A percentile compares a stretch with the other conserved stretches of the same genome.
phyloP scores from a whole-genome alignment of 352 stramenopile genomes.

The Blastocystis sp. region DNA sequence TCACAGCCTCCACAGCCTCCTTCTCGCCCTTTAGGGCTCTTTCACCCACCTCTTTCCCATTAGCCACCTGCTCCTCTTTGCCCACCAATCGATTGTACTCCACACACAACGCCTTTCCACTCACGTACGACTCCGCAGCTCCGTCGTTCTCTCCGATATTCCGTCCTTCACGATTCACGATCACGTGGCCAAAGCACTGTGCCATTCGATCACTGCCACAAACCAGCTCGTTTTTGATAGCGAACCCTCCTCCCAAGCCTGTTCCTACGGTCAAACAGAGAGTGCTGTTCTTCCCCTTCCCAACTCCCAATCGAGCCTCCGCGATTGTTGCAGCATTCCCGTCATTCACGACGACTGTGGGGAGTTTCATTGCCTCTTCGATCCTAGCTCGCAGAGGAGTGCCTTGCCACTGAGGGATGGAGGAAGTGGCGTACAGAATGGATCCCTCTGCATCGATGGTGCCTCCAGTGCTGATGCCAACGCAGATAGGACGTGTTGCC shows the following conservation, averaged over 20 bases:
- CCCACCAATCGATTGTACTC: constrained; percentile 34
- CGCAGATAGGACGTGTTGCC: background rate
- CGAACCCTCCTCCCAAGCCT: constrained; percentile 51
- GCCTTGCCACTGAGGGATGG: constrained; percentile 52
- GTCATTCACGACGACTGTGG: constrained; percentile 43
- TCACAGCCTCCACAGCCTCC: background rate
- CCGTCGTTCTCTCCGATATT: constrained; percentile 47
- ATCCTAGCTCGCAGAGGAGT: background rate
- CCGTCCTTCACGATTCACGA: constrained; percentile 13
- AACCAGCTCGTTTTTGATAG: background rate
- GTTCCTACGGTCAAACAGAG: constrained; percentile 57
- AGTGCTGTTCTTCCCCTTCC: background rate
- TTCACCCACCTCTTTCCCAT: constrained; percentile 51
- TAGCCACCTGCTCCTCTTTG: background rate
- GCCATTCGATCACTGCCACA: constrained; percentile 49
- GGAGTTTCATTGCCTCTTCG: background rate
- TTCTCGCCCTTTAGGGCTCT: background rate
- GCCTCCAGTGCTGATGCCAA: constrained; percentile 47
- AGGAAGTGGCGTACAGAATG: constrained; percentile 50
- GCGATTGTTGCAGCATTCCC: constrained; percentile 35
- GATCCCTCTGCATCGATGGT: background rate
- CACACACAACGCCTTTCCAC: constrained; percentile 30
- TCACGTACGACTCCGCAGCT: constrained; percentile 21
- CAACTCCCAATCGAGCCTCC: constrained; percentile 28
- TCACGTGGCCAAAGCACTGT: constrained; percentile 56